Percentiles rank a stretch among this genome's conserved stretches.
These are phyloP conservation scores for Salix koriyanagi DNA, from an alignment of 345 rosid genomes.

Conservation along the genomic window DNA sequence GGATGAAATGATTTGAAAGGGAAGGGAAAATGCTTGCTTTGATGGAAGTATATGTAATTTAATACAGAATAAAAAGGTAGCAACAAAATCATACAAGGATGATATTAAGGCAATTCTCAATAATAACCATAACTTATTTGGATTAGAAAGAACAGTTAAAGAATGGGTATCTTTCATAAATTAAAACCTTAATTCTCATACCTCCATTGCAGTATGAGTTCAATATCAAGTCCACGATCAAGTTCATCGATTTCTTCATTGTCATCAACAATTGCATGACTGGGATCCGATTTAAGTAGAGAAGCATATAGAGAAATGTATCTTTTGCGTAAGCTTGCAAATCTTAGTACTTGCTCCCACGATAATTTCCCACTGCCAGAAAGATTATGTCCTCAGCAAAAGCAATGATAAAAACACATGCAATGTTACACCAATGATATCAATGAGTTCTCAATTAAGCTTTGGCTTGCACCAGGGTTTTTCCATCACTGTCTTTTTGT, in stretches of 20 bases:
- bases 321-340: constrained; percentile 76
- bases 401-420: background rate
- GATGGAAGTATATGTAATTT: too few relatives aligned
- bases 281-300: constrained; percentile 74
- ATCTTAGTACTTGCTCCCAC: constrained; percentile 81
- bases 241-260: constrained; percentile 74
- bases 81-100: too few relatives aligned
- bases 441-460: too few relatives aligned
- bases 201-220: constrained; percentile 97
- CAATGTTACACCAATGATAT: background rate
- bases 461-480: too few relatives aligned
- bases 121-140: too few relatives aligned
- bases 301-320: constrained; percentile 84
- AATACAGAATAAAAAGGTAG: too few relatives aligned
- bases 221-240: constrained; percentile 82
- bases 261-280: constrained; percentile 58
- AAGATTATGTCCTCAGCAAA: constrained; percentile 30
- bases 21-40: too few relatives aligned
- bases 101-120: too few relatives aligned
- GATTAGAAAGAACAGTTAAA: background rate
- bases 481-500: too few relatives aligned
- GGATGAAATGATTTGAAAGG: background rate
- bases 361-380: constrained; percentile 88
- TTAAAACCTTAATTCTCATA: constrained; percentile 12
- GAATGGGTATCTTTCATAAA: background rate